Base-by-base conservation (phyloP, 164 flowering plant genomes). In the Cinnamomum micranthum region DNA sequence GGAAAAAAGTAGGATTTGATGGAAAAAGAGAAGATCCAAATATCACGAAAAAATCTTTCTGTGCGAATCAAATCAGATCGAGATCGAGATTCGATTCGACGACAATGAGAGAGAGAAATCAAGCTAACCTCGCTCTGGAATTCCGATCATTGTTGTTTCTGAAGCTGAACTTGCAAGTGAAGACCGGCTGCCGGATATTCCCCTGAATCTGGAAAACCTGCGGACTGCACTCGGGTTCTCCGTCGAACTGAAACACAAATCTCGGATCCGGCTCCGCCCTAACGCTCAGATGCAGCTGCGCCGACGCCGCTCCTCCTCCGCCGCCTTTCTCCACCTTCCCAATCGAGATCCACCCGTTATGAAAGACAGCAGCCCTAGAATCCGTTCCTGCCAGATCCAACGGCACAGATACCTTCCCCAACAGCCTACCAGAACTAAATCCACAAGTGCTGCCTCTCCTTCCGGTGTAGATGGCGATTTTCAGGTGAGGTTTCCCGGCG, bases 181-280 rank as follows among this genome's bases (percentile, higher is more conserved):
- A 94, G 74, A 91, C 98, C 5, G 98, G 97, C 71, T 94, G 98
- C 58, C 95, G 73, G n/a, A 89, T 83, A 60, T 79, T 88, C 17
- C 97, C 97, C 47, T 88, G 92, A 64, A 94, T 85, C 82, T 90
- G 98, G 65, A 90, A 89, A 50, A 94, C 97, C 71, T 90, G 97
- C 6, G 97, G 98, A 64, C 93, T 90, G 47, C 97, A 94, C 71
- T 94, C 97, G 1, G 97, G 98, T 66, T 89, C 97, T 2, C 95
- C 92, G 27, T 90, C 97, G 79, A 94, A 94, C 85, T 94, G 90
- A 71, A 94, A 94, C 20, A 94, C 94, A 80, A 94, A 94, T 59
- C 98, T 84, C 58, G 98, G 98, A 71, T 94, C 97, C n/a, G 97
- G 97, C 71, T 94, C 98, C 0, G 98, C 85, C 74, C 83, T 84